Base-by-base conservation (phyloP, 176 grass and related monocot genomes). In the Eleusine indica region DNA sequence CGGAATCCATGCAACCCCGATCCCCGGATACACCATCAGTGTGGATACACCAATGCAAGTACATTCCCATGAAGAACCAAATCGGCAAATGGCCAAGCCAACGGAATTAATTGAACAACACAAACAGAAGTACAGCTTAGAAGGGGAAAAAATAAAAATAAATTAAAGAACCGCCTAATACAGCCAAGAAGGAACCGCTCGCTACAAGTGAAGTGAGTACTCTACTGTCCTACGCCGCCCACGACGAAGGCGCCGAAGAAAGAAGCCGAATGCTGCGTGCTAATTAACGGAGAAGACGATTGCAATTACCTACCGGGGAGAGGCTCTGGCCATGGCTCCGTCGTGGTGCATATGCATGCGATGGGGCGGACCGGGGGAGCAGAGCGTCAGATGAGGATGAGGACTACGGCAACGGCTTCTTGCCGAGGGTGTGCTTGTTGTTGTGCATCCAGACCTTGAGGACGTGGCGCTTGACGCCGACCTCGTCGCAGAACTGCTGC, bases 391-490 rank as follows among this genome's bases (percentile, higher is more conserved):
- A 35, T 35, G 32, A 35, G 32, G 32, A 35, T 2, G 32, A 35
- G 32, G 32, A 35, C 32, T 35, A 35, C 32, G 32, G 58, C 62
- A 82, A 88, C 40, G 88, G 92, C 88, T 94, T 97, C 88, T 97
- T 97, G 83, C 95, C 89, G 66, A 94, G 88, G 83, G 88, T 90
- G 80, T 97, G 85, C 94, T 97, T 97, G 90, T 97, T 91, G 87
- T 97, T 97, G 87, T 97, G 94, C 94, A 97, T 97, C 94, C 94
- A 97, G 3, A 97, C 94, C 89, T 97, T 97, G 83, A 97, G 86
- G 25, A 97, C 95, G 82, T 97, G 95, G 66, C 92, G 92, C 68
- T 88, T 91, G 75, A 98, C 87, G 82, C 90, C 29, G 46, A 90
- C 82, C 88, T 98, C 95, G 68, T 91, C 72, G 79, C 95, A 98